These are phyloP conservation scores for Bondarzewia mesenterica DNA, from an alignment of 1,284 basidiomycete genomes.

Conservation along the genomic window DNA sequence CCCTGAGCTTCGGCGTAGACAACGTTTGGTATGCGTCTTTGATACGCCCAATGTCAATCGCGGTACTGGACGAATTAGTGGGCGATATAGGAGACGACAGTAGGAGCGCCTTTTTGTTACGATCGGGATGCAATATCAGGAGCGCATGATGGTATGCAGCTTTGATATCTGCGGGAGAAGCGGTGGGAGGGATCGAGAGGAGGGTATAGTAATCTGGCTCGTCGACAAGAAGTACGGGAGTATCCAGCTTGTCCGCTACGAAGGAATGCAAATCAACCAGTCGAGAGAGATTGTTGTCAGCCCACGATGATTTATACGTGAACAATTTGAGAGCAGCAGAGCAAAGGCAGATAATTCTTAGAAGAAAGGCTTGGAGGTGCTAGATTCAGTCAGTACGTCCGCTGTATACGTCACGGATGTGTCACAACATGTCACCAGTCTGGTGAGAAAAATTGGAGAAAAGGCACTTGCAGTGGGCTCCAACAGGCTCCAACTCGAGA, in stretches of 20 bases:
- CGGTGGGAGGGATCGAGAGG: slow-evolving; percentile 23
- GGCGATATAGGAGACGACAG: slow-evolving; percentile 5
- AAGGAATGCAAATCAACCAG: no score
- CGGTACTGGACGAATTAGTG: slow-evolving; percentile 2
- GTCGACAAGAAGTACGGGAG: background rate
- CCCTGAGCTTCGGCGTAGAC: slow-evolving; percentile 35
- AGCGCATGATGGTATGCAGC: slow-evolving; percentile 61
- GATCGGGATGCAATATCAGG: slow-evolving; percentile 64
- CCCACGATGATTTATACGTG: no score
- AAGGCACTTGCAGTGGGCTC: no score
- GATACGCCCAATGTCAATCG: slow-evolving; percentile 43
- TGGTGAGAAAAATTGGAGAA: no score
- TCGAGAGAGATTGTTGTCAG: no score
- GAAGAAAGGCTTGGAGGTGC: no score
- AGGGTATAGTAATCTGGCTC: slow-evolving; percentile 23
- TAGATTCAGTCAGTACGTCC: no score
- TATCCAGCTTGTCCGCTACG: background rate
- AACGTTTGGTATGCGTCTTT: slow-evolving; percentile 56
- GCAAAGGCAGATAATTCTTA: no score
- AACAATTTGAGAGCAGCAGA: no score
- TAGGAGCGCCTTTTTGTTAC: slow-evolving; percentile 21
- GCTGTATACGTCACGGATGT: no score
- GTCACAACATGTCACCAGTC: no score
- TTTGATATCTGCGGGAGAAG: slow-evolving; percentile 45
- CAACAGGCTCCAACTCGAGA: no score